Percentiles rank a stretch among this genome's conserved stretches.
Evolutionary conservation across 768 basidiomycete genomes (phyloP).

Genomic region (Naganishia kalamii): DNA sequence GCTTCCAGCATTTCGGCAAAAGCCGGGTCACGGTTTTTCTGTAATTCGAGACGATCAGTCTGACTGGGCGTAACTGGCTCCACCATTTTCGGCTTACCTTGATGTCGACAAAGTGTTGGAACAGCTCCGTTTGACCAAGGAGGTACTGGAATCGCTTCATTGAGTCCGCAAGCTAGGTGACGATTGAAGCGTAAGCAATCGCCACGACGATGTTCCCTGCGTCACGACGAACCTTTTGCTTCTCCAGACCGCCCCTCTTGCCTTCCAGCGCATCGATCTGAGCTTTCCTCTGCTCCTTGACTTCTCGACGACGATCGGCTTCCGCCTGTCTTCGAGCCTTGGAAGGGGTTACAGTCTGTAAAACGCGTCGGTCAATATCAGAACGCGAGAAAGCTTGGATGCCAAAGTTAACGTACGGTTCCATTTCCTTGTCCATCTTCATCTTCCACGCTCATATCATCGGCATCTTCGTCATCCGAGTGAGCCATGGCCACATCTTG

Average conservation of each 20-base stretch:
- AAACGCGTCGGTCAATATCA: not conserved
- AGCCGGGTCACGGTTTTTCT: constrained; percentile 85
- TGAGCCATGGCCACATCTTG: not conserved
- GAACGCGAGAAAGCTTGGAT: not conserved
- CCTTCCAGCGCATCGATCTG: constrained; percentile 64
- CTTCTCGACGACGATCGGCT: constrained; percentile 18
- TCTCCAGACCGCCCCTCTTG: constrained; percentile 78
- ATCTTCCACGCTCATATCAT: constrained; percentile 21
- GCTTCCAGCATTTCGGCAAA: constrained; percentile 81
- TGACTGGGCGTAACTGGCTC: not conserved
- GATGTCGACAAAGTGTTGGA: constrained; percentile 96
- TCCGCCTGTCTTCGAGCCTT: constrained; percentile 14
- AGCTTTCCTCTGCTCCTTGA: constrained; percentile 51
- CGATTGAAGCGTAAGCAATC: not conserved
- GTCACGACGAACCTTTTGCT: constrained; percentile 59
- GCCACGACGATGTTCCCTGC: not conserved
- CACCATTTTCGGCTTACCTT: constrained; percentile 57
- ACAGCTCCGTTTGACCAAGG: constrained; percentile 95
- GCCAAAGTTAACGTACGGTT: not conserved
- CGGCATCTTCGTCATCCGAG: constrained; percentile 15
- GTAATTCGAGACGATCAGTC: not conserved
- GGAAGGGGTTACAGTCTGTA: constrained; percentile 10
- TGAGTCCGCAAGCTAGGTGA: constrained; percentile 70
- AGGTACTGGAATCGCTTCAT: constrained; percentile 95
- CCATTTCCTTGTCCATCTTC: constrained; percentile 9